phyloP scores from a whole-genome alignment of 2,329 filamentous ascomycete genomes.

The Fusarium clavum region DNA sequence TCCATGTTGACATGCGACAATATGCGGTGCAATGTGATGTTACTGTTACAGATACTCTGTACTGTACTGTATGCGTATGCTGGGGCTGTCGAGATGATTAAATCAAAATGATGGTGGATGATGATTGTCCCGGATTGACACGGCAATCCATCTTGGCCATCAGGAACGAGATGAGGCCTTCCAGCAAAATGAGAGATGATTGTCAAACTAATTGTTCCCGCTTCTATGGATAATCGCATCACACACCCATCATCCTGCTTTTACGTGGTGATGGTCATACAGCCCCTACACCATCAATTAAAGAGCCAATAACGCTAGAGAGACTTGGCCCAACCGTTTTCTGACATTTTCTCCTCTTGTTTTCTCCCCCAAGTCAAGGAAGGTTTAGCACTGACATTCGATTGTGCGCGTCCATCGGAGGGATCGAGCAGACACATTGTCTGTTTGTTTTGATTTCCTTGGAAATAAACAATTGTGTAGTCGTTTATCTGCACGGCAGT shows the following conservation, averaged over 20 bases:
- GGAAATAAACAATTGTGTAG: constrained; percentile 16
- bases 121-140: constrained; percentile 22
- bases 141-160: constrained; percentile 16
- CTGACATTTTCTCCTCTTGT: constrained; percentile 12
- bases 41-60: neutral
- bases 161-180: constrained; percentile 27
- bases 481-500: neutral
- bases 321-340: constrained; percentile 22
- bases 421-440: neutral
- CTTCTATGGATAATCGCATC: constrained; percentile 22
- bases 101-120: neutral
- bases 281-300: constrained; percentile 29
- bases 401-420: constrained; percentile 4
- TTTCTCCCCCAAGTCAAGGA: constrained; percentile 4
- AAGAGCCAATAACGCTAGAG: constrained; percentile 13
- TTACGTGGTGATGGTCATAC: neutral
- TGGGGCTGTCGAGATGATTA: constrained; percentile 18
- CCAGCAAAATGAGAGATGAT: constrained; percentile 7
- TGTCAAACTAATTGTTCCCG: neutral
- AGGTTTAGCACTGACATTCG: constrained; percentile 21
- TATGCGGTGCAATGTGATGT: constrained; percentile 3
- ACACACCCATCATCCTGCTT: constrained; percentile 39
- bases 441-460: constrained; percentile 15
- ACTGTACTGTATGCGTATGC: constrained; percentile 2
- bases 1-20: constrained; percentile 17